These are phyloP conservation scores for Arthrobotrys megalospora DNA, from an alignment of 2,329 filamentous ascomycete genomes.

Conservation along the genomic window DNA sequence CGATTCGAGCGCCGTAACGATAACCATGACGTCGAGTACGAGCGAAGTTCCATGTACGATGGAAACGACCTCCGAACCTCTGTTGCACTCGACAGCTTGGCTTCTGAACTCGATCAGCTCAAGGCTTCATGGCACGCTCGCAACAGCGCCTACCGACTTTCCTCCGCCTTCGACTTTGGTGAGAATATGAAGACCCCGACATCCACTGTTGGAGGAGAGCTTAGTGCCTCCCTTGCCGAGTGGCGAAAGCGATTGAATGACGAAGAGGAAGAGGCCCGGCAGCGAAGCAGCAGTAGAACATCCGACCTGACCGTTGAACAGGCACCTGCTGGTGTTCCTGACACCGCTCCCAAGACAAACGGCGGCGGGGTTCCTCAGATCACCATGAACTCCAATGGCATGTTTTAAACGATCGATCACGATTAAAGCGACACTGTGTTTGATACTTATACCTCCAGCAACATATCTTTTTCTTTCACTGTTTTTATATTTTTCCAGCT, in stretches of 20 bases:
- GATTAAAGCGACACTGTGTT: constrained; percentile 21
- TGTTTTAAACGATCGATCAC: constrained; percentile 57
- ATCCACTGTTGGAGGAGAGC: constrained; percentile 64
- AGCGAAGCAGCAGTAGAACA: constrained; percentile 61
- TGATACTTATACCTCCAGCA: constrained; percentile 20
- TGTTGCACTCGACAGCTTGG: constrained; percentile 87
- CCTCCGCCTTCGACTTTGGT: constrained; percentile 87
- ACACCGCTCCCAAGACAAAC: constrained; percentile 50
- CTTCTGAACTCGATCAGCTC: constrained; percentile 90
- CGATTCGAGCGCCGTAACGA: constrained; percentile 62
- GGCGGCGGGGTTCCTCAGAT: constrained; percentile 37
- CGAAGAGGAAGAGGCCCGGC: constrained; percentile 63
- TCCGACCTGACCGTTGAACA: constrained; percentile 53
- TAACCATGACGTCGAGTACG: constrained; percentile 58
- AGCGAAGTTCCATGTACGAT: constrained; percentile 66
- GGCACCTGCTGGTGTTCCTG: constrained; percentile 30
- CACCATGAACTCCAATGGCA: constrained; percentile 47
- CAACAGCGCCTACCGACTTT: constrained; percentile 93
- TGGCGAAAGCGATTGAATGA: constrained; percentile 64
- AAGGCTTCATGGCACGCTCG: constrained; percentile 95
- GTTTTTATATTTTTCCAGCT: constrained; percentile 26
- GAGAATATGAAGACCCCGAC: constrained; percentile 69
- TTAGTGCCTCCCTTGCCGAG: constrained; percentile 64
- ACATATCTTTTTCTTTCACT: constrained; percentile 29
- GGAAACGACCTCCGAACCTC: constrained; percentile 73